A percentile compares a stretch with the other conserved stretches of the same genome.
phyloP scores from a whole-genome alignment of 176 grass and related monocot species.

The Aegilops umbellulata region DNA sequence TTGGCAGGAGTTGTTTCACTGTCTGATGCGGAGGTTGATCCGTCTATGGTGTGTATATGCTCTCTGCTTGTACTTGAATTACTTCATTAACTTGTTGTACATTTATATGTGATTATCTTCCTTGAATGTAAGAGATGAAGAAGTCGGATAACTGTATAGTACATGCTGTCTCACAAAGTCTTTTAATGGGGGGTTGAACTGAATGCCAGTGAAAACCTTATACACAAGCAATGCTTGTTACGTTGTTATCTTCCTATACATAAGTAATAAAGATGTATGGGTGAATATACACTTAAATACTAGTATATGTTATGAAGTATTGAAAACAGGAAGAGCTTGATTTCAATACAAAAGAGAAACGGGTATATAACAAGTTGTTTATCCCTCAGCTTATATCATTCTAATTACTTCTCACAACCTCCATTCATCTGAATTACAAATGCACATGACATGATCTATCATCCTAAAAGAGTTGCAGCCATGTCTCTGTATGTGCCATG shows the following conservation, averaged over 20 bases:
- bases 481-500: background rate
- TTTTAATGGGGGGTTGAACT: background rate
- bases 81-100: background rate
- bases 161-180: background rate
- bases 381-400: background rate
- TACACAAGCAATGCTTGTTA: too few species aligned
- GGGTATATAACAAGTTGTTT: background rate
- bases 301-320: background rate
- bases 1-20: constrained; percentile 78
- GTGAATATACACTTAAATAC: background rate
- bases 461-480: background rate
- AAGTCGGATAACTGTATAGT: background rate
- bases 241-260: background rate
- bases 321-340: background rate
- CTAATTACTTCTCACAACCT: background rate
- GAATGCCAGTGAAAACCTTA: background rate
- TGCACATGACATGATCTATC: background rate
- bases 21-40: constrained; percentile 62
- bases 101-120: constrained; percentile 14
- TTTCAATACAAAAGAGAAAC: background rate
- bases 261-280: background rate
- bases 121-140: background rate
- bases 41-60: constrained; percentile 59
- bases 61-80: constrained; percentile 3
- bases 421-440: background rate